Conservation (phyloP, 306 rosid genomes). For the Mimosa pudica region DNA sequence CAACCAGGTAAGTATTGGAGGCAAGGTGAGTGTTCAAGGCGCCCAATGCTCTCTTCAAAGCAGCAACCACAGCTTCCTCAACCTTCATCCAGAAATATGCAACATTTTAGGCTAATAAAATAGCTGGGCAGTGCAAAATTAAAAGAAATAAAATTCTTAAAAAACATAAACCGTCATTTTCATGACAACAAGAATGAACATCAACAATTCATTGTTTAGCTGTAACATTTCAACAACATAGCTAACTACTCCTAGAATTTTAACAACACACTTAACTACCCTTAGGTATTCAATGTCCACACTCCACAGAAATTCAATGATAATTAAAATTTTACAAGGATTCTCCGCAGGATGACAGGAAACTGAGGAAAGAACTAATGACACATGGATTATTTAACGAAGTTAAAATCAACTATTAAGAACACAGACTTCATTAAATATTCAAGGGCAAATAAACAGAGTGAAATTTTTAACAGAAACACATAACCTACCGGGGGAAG, state of each 20-base stretch:
- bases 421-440: not conserved
- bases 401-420: not conserved
- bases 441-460: not conserved
- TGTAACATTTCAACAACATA: not conserved
- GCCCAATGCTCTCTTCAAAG: constrained; percentile 64
- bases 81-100: constrained; percentile 47
- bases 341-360: not conserved
- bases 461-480: not conserved
- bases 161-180: not conserved
- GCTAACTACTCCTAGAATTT: not conserved
- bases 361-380: not conserved
- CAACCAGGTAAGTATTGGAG: constrained; percentile 75
- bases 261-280: not conserved
- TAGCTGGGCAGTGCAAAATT: not conserved
- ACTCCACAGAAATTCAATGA: not conserved
- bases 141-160: not conserved
- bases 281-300: not conserved
- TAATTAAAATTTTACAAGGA: not conserved
- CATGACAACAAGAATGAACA: not conserved
- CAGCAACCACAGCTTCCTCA: constrained; percentile 67
- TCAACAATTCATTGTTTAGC: not conserved
- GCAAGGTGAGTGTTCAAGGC: constrained; percentile 81
- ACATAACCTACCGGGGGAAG: constrained; percentile 64
- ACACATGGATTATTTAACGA: not conserved
- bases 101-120: not conserved